phyloP scores from a whole-genome alignment of 345 rosid genomes.

The Clausena lansium region DNA sequence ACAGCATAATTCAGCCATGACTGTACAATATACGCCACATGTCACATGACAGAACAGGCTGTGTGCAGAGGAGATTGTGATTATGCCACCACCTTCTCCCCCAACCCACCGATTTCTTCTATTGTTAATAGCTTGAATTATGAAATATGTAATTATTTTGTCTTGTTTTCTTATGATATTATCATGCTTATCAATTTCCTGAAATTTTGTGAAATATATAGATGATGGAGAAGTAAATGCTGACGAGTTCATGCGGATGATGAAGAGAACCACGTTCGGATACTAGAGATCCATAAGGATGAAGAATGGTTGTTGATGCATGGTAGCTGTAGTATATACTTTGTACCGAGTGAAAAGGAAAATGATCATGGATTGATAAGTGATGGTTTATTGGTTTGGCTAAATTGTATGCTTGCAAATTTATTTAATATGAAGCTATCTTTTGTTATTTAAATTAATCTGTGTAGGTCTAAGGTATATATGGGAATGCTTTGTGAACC shows the following conservation, averaged over 20 bases:
- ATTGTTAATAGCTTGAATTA: neutral
- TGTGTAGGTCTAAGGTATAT: neutral
- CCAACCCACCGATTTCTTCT: neutral
- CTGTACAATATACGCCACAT: neutral
- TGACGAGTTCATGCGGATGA: conserved; percentile 71
- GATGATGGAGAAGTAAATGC: conserved; percentile 69
- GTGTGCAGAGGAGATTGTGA: neutral
- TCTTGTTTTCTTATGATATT: neutral
- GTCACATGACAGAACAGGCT: neutral
- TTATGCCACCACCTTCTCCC: neutral
- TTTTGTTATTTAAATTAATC: neutral
- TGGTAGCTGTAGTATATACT: conserved; percentile 4
- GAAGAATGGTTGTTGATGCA: conserved; percentile 3
- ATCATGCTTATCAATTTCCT: neutral
- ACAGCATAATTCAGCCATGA: neutral
- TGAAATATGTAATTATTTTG: neutral
- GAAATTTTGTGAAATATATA: conserved; percentile 25
- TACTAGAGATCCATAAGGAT: conserved; percentile 22
- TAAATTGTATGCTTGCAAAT: neutral
- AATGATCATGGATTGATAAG: neutral
- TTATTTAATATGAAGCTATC: neutral
- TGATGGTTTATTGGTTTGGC: neutral
- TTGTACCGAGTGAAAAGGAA: conserved; percentile 7
- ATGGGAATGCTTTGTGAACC: neutral
- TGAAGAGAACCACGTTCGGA: conserved; percentile 59